phyloP scores from a whole-genome alignment of 306 rosid species.

The Casuarina cunninghamiana region DNA sequence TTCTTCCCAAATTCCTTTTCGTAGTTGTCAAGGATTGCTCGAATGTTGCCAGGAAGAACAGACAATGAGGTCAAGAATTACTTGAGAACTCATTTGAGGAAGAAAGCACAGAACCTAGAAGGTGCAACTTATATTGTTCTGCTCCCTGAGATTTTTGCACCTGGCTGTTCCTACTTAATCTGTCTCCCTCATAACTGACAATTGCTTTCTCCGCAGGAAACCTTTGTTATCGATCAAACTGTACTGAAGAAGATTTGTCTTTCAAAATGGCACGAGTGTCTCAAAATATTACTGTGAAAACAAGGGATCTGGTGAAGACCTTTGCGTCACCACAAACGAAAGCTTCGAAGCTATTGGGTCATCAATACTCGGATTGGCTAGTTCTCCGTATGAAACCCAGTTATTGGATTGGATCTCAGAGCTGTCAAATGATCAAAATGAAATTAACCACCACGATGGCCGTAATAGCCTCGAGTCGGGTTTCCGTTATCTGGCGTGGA shows the following conservation, averaged over 20 bases:
- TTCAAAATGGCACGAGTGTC: conserved; percentile 13
- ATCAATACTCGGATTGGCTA: conserved; percentile 35
- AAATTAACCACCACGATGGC: conserved; percentile 34
- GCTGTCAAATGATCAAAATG: conserved; percentile 36
- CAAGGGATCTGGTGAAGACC: conserved; percentile 9
- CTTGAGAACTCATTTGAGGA: conserved; percentile 62
- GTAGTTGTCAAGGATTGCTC: conserved; percentile 74
- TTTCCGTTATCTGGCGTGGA: conserved; percentile 27
- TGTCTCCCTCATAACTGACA: neutral
- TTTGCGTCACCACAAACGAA: conserved; percentile 27
- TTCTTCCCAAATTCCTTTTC: neutral
- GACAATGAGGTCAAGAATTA: conserved; percentile 76
- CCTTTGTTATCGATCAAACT: conserved; percentile 18
- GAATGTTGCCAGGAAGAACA: conserved; percentile 62
- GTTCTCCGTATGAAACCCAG: conserved; percentile 52
- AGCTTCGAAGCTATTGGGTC: conserved; percentile 24
- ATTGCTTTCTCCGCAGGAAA: conserved; percentile 26
- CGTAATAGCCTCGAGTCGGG: conserved; percentile 26
- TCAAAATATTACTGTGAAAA: conserved; percentile 18
- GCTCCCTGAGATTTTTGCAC: neutral
- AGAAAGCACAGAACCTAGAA: conserved; percentile 37
- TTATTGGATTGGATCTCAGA: conserved; percentile 57
- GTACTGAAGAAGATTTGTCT: conserved; percentile 14
- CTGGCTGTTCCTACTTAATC: neutral
- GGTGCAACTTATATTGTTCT: conserved; percentile 24